Conservation (phyloP, 2,329 filamentous ascomycete genomes). For the Trichoderma lentiforme region DNA sequence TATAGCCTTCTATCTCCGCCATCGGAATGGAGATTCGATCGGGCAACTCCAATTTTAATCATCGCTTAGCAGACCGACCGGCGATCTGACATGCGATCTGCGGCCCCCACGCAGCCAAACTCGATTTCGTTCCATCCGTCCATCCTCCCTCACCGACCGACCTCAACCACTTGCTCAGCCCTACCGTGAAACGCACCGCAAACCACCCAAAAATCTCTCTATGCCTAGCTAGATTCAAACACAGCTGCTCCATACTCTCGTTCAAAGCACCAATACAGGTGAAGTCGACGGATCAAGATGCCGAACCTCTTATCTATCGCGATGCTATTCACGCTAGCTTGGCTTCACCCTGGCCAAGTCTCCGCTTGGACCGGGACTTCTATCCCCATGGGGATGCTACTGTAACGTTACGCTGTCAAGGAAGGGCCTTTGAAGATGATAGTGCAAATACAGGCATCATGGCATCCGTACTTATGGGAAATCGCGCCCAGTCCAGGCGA, state of each 20-base stretch:
- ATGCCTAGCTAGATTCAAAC: neutral
- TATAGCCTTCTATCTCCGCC: neutral
- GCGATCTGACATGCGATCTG: neutral
- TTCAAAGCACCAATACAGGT: neutral
- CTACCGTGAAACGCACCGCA: neutral
- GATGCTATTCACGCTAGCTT: neutral
- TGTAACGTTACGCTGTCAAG: slow-evolving; percentile 11
- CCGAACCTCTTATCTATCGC: slow-evolving; percentile 3
- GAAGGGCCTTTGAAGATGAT: neutral
- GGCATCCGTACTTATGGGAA: neutral
- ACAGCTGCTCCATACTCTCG: neutral
- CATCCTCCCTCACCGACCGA: neutral
- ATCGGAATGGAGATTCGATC: neutral
- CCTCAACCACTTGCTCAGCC: neutral
- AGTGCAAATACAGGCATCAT: neutral
- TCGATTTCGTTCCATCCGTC: neutral
- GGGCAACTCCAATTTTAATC: neutral
- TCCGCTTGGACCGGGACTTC: neutral
- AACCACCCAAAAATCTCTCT: neutral
- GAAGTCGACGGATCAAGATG: neutral
- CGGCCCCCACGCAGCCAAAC: neutral
- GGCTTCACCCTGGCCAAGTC: neutral
- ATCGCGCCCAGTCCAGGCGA: neutral
- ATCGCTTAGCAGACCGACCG: neutral
- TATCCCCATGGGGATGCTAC: slow-evolving; percentile 8